Percentiles rank a stretch among this genome's conserved stretches.
Evolutionary conservation across 352 stramenopile species (phyloP).

Genomic region (Globisporangium nagaii): DNA sequence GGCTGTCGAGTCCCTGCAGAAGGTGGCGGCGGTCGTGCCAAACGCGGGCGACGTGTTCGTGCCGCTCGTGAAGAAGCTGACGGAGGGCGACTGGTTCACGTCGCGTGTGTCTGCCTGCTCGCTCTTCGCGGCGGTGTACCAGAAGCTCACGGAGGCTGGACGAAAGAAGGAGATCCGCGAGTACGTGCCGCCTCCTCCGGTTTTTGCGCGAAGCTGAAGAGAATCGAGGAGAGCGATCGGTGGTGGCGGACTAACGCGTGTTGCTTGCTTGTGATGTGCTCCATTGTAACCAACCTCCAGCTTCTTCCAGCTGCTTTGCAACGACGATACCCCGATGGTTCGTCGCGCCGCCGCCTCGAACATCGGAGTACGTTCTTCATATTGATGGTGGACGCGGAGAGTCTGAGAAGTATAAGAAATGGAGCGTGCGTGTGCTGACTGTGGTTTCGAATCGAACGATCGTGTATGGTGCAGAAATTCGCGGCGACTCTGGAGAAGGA

Average conservation of each 20-base stretch:
- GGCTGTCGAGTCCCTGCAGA: constrained; percentile 71
- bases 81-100: constrained; percentile 87
- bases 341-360: constrained; percentile 73
- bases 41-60: constrained; percentile 60
- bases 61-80: constrained; percentile 73
- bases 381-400: background rate
- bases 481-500: constrained; percentile 70
- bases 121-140: constrained; percentile 72
- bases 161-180: constrained; percentile 83
- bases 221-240: no score
- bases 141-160: constrained; percentile 44
- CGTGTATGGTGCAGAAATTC: constrained; percentile 71
- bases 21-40: constrained; percentile 58
- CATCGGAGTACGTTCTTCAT: constrained; percentile 46
- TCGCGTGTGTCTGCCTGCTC: constrained; percentile 84
- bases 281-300: constrained; percentile 27
- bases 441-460: background rate
- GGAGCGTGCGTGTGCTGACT: background rate
- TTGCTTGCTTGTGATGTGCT: background rate
- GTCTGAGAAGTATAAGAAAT: background rate
- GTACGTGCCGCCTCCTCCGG: constrained; percentile 25
- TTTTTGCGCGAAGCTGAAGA: background rate
- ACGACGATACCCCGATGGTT: constrained; percentile 87
- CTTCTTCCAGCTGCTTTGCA: constrained; percentile 74
- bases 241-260: background rate